These are phyloP conservation scores for Populus trichocarpa DNA, from an alignment of 441 rosid genomes.

Conservation along the genomic window DNA sequence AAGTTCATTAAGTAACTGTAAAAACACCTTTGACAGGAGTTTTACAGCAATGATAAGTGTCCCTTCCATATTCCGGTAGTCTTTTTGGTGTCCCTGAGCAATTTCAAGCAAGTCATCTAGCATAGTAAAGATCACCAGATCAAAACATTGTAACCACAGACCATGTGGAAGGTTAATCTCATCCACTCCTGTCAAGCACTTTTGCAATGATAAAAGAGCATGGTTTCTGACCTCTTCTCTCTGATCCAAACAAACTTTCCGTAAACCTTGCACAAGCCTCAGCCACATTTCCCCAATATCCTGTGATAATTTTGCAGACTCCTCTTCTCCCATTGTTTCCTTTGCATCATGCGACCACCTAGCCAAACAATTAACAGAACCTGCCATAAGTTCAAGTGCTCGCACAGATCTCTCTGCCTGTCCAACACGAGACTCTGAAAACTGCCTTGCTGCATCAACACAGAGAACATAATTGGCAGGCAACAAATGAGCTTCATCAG, in stretches of 20 bases:
- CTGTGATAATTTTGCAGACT: constrained; percentile 46
- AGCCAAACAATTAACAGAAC: constrained; percentile 68
- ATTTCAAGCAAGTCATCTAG: constrained; percentile 92
- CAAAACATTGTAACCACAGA: constrained; percentile 87
- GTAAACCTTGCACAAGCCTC: constrained; percentile 84
- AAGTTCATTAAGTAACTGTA: constrained; percentile 65
- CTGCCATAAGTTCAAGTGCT: constrained; percentile 82
- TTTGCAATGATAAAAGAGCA: constrained; percentile 76
- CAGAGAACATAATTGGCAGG: constrained; percentile 61
- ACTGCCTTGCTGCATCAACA: constrained; percentile 86
- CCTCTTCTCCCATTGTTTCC: constrained; percentile 63
- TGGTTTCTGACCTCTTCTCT: constrained; percentile 83
- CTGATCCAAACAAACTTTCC: constrained; percentile 98
- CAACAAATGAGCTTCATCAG: constrained; percentile 68
- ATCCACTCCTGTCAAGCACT: constrained; percentile 70
- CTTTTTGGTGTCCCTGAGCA: constrained; percentile 81
- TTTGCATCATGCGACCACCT: constrained; percentile 68
- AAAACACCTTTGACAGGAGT: constrained; percentile 72
- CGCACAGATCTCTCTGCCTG: constrained; percentile 82
- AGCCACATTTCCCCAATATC: constrained; percentile 97
- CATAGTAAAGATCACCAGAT: constrained; percentile 78
- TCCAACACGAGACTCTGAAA: constrained; percentile 96
- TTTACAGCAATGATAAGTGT: constrained; percentile 69
- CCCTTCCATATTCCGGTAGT: constrained; percentile 89
- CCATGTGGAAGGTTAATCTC: constrained; percentile 59